Percentiles rank a stretch among this genome's conserved stretches.
Conservation (phyloP, 2,329 filamentous ascomycete species). For the Ophiostoma pallidulum region DNA sequence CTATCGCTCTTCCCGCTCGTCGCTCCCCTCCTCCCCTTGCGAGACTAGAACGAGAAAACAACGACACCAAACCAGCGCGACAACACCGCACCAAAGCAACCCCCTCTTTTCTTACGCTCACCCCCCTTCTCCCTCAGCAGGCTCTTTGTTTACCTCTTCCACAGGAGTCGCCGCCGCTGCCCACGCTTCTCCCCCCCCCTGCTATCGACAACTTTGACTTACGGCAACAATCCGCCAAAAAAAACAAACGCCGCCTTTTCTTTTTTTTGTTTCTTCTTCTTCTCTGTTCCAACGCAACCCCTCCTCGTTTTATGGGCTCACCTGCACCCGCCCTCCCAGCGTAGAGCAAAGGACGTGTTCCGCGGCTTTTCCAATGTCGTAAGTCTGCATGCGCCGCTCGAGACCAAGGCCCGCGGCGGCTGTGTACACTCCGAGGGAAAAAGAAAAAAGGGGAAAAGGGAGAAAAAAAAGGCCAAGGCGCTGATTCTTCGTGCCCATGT, state of each 20-base stretch:
- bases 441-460: too few relatives aligned
- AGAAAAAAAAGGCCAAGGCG: too few relatives aligned
- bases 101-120: slow-evolving; percentile 1
- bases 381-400: slow-evolving; percentile 16
- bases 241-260: background rate
- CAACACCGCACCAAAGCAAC: background rate
- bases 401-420: background rate
- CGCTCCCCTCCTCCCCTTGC: background rate
- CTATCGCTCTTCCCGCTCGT: slow-evolving; percentile 2
- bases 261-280: background rate
- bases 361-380: slow-evolving; percentile 28
- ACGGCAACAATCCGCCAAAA: too few relatives aligned
- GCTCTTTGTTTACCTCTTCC: slow-evolving; percentile 2
- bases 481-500: background rate
- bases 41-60: too few relatives aligned
- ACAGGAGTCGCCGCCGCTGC: background rate
- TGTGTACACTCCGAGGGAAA: too few relatives aligned
- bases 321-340: slow-evolving; percentile 37
- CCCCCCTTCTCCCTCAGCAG: background rate
- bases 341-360: slow-evolving; percentile 33
- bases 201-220: too few relatives aligned
- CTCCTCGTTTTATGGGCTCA: slow-evolving; percentile 18
- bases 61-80: slow-evolving; percentile 5
- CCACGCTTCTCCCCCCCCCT: background rate
- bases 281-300: too few relatives aligned